These are phyloP conservation scores for Gracilaria caudata DNA, from an alignment of 23 red algal species.

Conservation along the genomic window DNA sequence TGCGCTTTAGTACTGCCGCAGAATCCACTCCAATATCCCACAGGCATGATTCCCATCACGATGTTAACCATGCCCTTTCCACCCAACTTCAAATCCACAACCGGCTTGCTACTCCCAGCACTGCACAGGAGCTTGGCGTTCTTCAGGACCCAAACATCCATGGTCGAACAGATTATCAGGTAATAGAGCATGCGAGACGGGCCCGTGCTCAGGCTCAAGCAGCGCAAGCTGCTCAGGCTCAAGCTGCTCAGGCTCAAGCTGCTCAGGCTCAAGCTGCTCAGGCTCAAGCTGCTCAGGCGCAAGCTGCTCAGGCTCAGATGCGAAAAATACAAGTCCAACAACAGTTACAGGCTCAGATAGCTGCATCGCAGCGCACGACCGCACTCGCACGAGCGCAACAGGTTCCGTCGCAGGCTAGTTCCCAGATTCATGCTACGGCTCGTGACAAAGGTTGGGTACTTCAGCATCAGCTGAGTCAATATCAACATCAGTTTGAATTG, in stretches of 20 bases:
- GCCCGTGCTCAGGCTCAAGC: constrained; percentile 20
- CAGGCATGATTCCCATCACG: constrained; percentile 28
- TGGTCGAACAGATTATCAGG: constrained; percentile 42
- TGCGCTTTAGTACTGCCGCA: constrained; percentile 32
- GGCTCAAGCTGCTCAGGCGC: constrained; percentile 22
- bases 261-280: constrained; percentile 20
- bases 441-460: constrained; percentile 53
- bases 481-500: constrained; percentile 39
- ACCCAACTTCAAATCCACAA: constrained; percentile 11
- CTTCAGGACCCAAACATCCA: constrained; percentile 13
- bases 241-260: constrained; percentile 33
- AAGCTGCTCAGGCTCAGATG: constrained; percentile 35
- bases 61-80: constrained; percentile 19
- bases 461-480: constrained; percentile 33
- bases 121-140: constrained; percentile 29
- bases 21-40: constrained; percentile 17
- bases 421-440: constrained; percentile 49
- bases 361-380: constrained; percentile 7
- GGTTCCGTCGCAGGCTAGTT: constrained; percentile 15
- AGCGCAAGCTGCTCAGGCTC: constrained; percentile 44
- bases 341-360: constrained; percentile 39
- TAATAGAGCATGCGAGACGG: constrained; percentile 43
- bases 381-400: constrained; percentile 35
- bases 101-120: neutral
- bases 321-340: constrained; percentile 34